Evolutionary conservation across 371 early-diverging fungal species (phyloP), one percentile per base, ranked within the genome.

Genomic region (Lichtheimia hyalospora): DNA sequence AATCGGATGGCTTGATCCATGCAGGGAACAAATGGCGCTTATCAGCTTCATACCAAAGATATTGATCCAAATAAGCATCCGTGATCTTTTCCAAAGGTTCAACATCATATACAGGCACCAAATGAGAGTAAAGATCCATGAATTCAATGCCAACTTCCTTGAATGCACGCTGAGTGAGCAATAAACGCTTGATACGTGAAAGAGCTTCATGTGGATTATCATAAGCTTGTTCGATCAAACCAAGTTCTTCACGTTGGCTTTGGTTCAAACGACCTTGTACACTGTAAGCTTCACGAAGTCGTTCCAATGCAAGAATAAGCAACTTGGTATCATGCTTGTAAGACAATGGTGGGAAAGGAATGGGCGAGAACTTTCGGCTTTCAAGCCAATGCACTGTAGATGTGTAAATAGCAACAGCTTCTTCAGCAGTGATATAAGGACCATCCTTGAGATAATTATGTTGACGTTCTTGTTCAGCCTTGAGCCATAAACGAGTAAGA

Each of bases 141-240:
- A 98, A 97, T 79, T 97, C 96, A 69, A 98, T 95, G n/a, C 96
- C 96, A 12, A 98, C 96, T 81, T 99, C 98, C 79, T 98, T 98
- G 85, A 99, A 99, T 1, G 99, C 96, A 61, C 99, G 89, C 73
- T 99, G 98, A 7, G 98, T 98, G 54, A 99, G 79, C 62, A 99
- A 65, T 27, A 96, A 77, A 66, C 98, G 93, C 75, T 99, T 99
- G 69, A 99, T 97, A 62, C 97, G 87, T 42, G 89, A 87, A 34
- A 99, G 83, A 0, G 94, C 92, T 73, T 95, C 95, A 73, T 96
- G 96, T 18, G 98, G 97, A 62, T 95, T 95, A 69, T 98, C 98
- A 67, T 97, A 96, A 0, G 98, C 98, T 70, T 96, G 96, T 79
- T 99, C 98, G 54, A 98, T 93, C 43, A 98, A 76, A 39, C 96